Evolutionary conservation across 768 basidiomycete species (phyloP).

Genomic region (Inosperma sp.): DNA sequence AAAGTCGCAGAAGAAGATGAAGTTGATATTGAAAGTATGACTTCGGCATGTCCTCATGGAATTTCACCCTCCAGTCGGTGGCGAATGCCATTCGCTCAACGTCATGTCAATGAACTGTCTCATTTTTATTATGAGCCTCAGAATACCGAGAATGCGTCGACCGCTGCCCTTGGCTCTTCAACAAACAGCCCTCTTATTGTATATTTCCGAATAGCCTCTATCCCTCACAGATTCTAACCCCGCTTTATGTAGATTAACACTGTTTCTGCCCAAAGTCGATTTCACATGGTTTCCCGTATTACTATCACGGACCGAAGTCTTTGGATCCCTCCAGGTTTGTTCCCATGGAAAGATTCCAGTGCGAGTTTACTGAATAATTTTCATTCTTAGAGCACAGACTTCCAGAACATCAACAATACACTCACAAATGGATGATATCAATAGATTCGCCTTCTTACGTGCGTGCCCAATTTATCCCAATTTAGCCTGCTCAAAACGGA

Average conservation of each 20-base stretch:
- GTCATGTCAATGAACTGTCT: conserved; percentile 17
- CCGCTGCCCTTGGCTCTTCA: neutral
- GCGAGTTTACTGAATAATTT: neutral
- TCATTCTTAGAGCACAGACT: conserved; percentile 27
- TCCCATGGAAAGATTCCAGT: neutral
- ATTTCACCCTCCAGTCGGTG: conserved; percentile 18
- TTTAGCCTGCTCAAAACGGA: conserved; percentile 9
- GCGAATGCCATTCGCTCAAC: conserved; percentile 37
- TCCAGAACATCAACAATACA: conserved; percentile 24
- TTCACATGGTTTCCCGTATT: conserved; percentile 46
- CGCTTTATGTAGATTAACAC: too few relatives aligned
- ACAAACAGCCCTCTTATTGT: too few relatives aligned
- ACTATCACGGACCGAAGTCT: conserved; percentile 45
- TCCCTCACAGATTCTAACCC: too few relatives aligned
- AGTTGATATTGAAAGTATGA: conserved; percentile 33
- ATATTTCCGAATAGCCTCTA: too few relatives aligned
- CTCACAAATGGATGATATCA: conserved; percentile 54
- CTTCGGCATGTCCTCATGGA: neutral
- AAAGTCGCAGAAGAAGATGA: conserved; percentile 37
- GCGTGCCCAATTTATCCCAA: neutral
- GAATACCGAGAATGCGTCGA: neutral
- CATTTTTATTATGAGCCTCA: neutral
- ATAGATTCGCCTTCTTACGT: conserved; percentile 52
- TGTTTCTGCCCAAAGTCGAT: conserved; percentile 31
- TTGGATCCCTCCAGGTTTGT: conserved; percentile 41